Conservation (phyloP, 2,329 filamentous ascomycete genomes). For the Didymella glomerata region DNA sequence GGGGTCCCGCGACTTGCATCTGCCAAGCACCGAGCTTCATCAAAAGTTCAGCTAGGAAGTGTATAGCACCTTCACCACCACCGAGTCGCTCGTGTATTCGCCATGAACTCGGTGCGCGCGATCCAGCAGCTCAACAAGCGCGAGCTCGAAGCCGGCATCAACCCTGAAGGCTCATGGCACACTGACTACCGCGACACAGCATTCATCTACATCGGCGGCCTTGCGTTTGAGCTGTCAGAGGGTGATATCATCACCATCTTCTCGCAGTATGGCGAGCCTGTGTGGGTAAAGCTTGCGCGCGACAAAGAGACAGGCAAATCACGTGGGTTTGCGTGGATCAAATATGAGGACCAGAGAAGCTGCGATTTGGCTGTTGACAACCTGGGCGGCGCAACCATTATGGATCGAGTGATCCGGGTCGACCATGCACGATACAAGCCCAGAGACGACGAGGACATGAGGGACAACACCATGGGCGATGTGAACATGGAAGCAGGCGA, state of each 20-base stretch:
- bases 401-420: constrained; percentile 82
- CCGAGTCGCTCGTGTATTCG: constrained; percentile 26
- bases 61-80: background rate
- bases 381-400: constrained; percentile 82
- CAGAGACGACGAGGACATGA: constrained; percentile 76
- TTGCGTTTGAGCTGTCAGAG: constrained; percentile 91
- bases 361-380: constrained; percentile 97
- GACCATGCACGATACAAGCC: constrained; percentile 94
- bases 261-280: constrained; percentile 94
- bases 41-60: constrained; percentile 21
- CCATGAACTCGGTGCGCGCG: constrained; percentile 92
- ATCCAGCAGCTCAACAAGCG: constrained; percentile 93
- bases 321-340: constrained; percentile 92
- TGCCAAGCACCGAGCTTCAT: constrained; percentile 45
- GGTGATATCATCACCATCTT: constrained; percentile 97
- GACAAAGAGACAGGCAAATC: constrained; percentile 98
- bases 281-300: constrained; percentile 88
- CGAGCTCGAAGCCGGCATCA: constrained; percentile 88
- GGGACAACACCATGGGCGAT: constrained; percentile 66
- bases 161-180: constrained; percentile 92
- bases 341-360: constrained; percentile 97
- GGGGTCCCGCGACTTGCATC: constrained; percentile 33
- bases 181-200: constrained; percentile 97
- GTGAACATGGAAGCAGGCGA: constrained; percentile 45
- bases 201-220: constrained; percentile 93